A percentile compares a stretch with the other conserved stretches of the same genome.
phyloP scores from a whole-genome alignment of 2,329 filamentous ascomycete species.

The Hirsutella minnesotensis region DNA sequence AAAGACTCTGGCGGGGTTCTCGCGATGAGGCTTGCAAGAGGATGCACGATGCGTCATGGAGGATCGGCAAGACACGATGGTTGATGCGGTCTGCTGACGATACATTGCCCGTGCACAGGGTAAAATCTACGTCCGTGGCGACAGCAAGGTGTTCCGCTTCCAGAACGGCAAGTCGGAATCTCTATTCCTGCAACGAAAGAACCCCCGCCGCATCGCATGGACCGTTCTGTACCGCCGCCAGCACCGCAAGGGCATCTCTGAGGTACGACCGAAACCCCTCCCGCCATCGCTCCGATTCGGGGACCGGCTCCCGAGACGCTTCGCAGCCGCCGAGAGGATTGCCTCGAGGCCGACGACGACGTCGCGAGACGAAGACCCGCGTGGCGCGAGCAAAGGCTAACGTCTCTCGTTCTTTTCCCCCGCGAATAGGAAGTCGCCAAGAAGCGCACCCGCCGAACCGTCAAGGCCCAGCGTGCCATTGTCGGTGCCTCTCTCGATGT shows the following conservation, averaged over 20 bases:
- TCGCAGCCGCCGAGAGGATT: too few relatives aligned
- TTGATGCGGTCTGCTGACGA: constrained; percentile 12
- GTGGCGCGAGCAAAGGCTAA: constrained; percentile 22
- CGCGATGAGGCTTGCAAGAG: neutral
- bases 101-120: constrained; percentile 46
- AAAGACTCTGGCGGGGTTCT: neutral
- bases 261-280: constrained; percentile 53
- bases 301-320: too few relatives aligned
- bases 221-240: constrained; percentile 95
- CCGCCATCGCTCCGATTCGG: neutral
- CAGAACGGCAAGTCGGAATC: constrained; percentile 99
- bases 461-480: constrained; percentile 98
- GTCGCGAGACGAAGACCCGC: too few relatives aligned
- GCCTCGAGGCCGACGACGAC: neutral
- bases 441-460: constrained; percentile 95
- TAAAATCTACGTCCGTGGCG: constrained; percentile 98
- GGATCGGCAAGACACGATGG: neutral
- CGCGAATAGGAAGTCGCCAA: constrained; percentile 85
- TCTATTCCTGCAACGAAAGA: constrained; percentile 99
- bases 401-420: constrained; percentile 13
- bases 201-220: constrained; percentile 98
- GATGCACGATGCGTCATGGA: neutral
- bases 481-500: constrained; percentile 98
- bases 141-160: constrained; percentile 99
- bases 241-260: constrained; percentile 99